These are phyloP conservation scores for Pyricularia sp. DNA, from an alignment of 2,329 filamentous ascomycete species.

Conservation along the genomic window DNA sequence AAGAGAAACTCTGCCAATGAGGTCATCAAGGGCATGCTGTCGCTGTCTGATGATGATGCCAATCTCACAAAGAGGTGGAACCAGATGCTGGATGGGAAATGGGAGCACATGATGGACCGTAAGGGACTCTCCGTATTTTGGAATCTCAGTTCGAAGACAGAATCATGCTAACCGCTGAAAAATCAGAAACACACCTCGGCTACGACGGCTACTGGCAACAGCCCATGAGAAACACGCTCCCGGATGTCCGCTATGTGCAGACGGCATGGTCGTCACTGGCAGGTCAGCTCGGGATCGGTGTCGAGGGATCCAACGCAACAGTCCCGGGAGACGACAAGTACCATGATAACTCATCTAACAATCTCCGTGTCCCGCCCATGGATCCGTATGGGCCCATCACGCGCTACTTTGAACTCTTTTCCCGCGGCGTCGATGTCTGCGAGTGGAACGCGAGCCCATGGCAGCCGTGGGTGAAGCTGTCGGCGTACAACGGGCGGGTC, in stretches of 20 bases:
- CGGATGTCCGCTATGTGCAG: slow-evolving; percentile 47
- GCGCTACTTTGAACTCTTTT: slow-evolving; percentile 52
- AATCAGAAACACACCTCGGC: slow-evolving; percentile 36
- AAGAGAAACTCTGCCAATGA: slow-evolving; percentile 41
- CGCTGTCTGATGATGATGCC: slow-evolving; percentile 42
- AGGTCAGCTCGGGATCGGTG: slow-evolving; percentile 48
- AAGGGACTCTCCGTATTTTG: slow-evolving; percentile 8
- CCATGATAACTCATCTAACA: slow-evolving; percentile 40
- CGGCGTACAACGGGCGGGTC: slow-evolving; percentile 34
- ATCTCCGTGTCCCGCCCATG: slow-evolving; percentile 33
- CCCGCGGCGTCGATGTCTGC: slow-evolving; percentile 39
- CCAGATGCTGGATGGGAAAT: slow-evolving; percentile 45
- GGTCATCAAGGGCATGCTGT: slow-evolving; percentile 36
- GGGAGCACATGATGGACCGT: slow-evolving; percentile 49
- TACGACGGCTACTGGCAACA: slow-evolving; percentile 52
- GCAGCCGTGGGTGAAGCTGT: slow-evolving; percentile 37
- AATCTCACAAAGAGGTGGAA: slow-evolving; percentile 45
- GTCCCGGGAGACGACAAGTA: slow-evolving; percentile 54
- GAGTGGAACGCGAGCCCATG: slow-evolving; percentile 34
- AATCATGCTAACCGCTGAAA: slow-evolving; percentile 6
- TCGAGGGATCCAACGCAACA: slow-evolving; percentile 53
- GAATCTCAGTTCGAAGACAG: not conserved
- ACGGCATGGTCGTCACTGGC: slow-evolving; percentile 39
- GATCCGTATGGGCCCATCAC: slow-evolving; percentile 41
- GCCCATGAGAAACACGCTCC: slow-evolving; percentile 56